phyloP scores from a whole-genome alignment of 129 eudicot genomes.

The Flaveria bidentis region DNA sequence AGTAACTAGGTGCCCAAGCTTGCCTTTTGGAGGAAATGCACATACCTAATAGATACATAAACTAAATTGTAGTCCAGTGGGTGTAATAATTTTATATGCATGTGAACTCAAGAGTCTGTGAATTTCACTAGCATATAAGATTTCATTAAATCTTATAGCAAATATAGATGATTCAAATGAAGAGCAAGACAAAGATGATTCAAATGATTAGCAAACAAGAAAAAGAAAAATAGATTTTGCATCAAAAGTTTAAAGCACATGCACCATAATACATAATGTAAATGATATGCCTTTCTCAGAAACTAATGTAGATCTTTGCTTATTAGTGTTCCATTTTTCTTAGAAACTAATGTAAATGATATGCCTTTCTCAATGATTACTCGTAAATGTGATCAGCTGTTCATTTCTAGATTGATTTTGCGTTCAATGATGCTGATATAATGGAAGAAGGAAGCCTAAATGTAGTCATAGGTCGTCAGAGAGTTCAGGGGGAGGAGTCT shows the following conservation, averaged over 20 bases:
- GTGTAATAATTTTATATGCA: background rate
- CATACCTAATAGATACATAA: background rate
- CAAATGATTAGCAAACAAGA: background rate
- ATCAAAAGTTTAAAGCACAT: background rate
- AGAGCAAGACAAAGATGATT: background rate
- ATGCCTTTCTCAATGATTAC: background rate
- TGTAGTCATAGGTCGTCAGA: slow-evolving; percentile 57
- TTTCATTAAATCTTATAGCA: background rate
- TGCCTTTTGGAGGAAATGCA: background rate
- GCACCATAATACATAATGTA: slow-evolving; percentile 4
- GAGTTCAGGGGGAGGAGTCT: slow-evolving; percentile 53
- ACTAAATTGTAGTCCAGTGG: background rate
- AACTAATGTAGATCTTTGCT: too few relatives aligned
- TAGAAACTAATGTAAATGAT: slow-evolving; percentile 4
- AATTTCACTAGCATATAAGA: background rate
- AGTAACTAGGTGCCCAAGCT: background rate
- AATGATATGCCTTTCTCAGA: too few relatives aligned
- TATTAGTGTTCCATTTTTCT: slow-evolving; percentile 6
- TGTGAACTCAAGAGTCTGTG: background rate
- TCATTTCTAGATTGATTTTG: slow-evolving; percentile 50
- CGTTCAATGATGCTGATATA: slow-evolving; percentile 68
- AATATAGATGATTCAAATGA: background rate
- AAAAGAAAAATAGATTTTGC: background rate
- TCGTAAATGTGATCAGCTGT: background rate
- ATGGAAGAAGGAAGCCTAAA: slow-evolving; percentile 57